Evolutionary conservation across 352 stramenopile genomes (phyloP).

Genomic region (Pythium insidiosum): DNA sequence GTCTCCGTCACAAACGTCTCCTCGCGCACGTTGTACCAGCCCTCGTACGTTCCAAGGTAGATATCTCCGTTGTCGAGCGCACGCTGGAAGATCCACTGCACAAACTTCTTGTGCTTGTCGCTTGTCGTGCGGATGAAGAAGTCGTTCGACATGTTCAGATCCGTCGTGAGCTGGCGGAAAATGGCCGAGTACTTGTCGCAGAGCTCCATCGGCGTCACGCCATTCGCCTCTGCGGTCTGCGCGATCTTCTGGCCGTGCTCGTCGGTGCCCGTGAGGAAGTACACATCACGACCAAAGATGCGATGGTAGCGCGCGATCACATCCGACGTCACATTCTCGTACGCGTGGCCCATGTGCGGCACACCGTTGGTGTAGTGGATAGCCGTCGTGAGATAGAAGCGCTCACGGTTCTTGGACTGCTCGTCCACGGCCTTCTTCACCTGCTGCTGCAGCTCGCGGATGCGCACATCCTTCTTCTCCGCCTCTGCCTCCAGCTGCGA

Average conservation of each 20-base stretch:
- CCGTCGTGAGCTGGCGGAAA: conserved; percentile 82
- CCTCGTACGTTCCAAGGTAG: conserved; percentile 96
- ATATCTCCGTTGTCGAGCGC: conserved; percentile 92
- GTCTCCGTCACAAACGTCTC: conserved; percentile 98
- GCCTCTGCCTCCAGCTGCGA: conserved; percentile 25
- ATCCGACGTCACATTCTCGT: conserved; percentile 96
- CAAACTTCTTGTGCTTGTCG: conserved; percentile 91
- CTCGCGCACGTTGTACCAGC: conserved; percentile 99
- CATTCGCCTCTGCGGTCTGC: conserved; percentile 90
- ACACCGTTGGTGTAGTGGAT: conserved; percentile 98
- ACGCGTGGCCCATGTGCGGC: conserved; percentile 98
- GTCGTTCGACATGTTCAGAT: conserved; percentile 85
- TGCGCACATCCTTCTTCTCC: conserved; percentile 32
- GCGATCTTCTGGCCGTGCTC: conserved; percentile 99
- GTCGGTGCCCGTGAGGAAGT: conserved; percentile 90
- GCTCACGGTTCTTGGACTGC: conserved; percentile 35
- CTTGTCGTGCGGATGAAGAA: conserved; percentile 96
- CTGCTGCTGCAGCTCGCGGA: conserved; percentile 45
- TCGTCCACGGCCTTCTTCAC: conserved; percentile 36
- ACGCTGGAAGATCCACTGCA: conserved; percentile 92
- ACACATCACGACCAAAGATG: conserved; percentile 74
- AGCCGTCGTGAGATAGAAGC: conserved; percentile 97
- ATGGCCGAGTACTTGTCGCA: conserved; percentile 92
- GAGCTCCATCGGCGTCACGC: conserved; percentile 91
- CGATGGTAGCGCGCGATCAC: conserved; percentile 96